A percentile compares a stretch with the other conserved stretches of the same genome.
Conservation (phyloP, 176 grass and related monocot species). For the Triticum timopheevii region DNA sequence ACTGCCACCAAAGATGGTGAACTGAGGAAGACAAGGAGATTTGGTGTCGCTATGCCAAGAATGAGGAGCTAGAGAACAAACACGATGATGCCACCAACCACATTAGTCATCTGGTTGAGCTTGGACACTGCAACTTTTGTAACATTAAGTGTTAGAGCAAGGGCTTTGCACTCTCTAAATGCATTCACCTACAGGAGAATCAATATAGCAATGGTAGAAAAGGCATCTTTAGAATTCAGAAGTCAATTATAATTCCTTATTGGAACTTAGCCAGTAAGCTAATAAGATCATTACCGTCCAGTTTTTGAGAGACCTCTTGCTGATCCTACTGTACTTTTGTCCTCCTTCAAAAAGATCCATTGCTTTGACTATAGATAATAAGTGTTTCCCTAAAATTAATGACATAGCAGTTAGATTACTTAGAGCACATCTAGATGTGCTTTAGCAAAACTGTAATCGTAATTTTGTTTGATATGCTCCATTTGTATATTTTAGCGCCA, state of each 20-base stretch:
- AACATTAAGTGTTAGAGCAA: background rate
- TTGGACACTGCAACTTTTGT: background rate
- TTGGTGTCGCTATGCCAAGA: background rate
- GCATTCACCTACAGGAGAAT: background rate
- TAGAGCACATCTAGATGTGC: too few relatives aligned
- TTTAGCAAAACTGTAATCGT: too few relatives aligned
- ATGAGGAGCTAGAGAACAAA: background rate
- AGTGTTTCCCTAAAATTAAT: too few relatives aligned
- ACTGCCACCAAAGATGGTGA: background rate
- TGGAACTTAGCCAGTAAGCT: background rate
- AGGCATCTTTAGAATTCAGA: background rate
- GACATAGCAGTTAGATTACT: too few relatives aligned
- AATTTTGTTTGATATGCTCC: too few relatives aligned
- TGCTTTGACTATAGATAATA: too few relatives aligned
- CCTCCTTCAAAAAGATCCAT: too few relatives aligned
- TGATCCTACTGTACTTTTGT: too few relatives aligned
- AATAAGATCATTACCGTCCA: too few relatives aligned
- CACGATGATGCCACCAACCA: background rate
- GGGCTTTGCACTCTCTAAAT: background rate
- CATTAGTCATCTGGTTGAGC: background rate
- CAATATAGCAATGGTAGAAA: background rate
- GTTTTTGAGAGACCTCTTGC: too few relatives aligned
- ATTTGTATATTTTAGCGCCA: too few relatives aligned
- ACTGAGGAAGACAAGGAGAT: background rate
- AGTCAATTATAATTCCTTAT: background rate